These are phyloP conservation scores for Dioscorea cayenensis DNA, from an alignment of 116 monocot species.

Conservation along the genomic window DNA sequence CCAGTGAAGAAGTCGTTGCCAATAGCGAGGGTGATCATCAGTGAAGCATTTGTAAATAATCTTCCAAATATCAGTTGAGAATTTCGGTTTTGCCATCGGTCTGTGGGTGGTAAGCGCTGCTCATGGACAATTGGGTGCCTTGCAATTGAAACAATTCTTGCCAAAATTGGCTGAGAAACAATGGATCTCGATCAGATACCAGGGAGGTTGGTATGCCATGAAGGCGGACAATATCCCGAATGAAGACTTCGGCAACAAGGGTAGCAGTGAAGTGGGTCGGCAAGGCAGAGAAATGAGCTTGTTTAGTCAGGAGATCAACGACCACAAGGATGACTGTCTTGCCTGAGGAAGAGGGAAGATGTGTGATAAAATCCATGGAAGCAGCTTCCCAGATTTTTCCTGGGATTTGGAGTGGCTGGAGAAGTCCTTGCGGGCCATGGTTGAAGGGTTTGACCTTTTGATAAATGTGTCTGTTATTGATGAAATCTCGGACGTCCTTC, in stretches of 20 bases:
- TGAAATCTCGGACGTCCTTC: too few species aligned
- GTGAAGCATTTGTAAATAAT: neutral
- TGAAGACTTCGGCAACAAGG: neutral
- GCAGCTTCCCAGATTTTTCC: too few species aligned
- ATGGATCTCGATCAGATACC: neutral
- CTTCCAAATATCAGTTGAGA: neutral
- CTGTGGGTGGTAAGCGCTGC: constrained; percentile 3
- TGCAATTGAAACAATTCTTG: neutral
- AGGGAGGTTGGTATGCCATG: constrained; percentile 6
- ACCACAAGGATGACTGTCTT: neutral
- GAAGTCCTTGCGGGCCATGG: too few species aligned
- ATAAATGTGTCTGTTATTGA: too few species aligned
- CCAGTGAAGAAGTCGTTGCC: neutral
- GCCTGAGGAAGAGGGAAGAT: neutral
- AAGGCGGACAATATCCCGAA: neutral
- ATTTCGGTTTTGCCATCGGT: constrained; percentile 1
- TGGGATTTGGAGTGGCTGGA: too few species aligned
- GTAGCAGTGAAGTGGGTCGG: neutral
- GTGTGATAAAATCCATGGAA: neutral
- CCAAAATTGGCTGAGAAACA: constrained; percentile 5
- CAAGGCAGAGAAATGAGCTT: neutral
- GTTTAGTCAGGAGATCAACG: neutral
- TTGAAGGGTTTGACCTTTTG: too few species aligned
- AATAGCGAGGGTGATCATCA: neutral
- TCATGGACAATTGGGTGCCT: neutral